A percentile compares a stretch with the other conserved stretches of the same genome.
Evolutionary conservation across 331 rosid species (phyloP).

Genomic region (Dryas integrifolia): DNA sequence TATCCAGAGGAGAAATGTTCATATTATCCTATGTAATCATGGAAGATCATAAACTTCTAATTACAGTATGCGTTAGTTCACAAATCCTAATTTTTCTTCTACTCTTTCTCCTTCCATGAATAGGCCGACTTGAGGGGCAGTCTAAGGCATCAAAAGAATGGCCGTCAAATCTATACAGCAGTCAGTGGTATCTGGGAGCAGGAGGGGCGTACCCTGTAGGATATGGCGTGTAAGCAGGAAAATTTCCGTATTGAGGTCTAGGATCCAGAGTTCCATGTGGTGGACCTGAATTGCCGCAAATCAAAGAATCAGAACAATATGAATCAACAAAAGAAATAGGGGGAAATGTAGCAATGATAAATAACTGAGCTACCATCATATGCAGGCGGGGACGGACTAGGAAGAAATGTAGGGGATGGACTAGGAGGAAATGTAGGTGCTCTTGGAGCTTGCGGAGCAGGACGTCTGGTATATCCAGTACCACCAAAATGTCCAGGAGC

Average conservation of each 20-base stretch:
- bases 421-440: background rate
- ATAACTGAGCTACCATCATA: constrained; percentile 3
- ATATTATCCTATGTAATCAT: background rate
- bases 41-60: background rate
- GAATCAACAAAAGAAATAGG: background rate
- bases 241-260: constrained; percentile 32
- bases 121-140: background rate
- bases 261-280: constrained; percentile 28
- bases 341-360: background rate
- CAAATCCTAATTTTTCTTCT: background rate
- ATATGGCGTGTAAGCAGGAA: constrained; percentile 27
- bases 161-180: constrained; percentile 10
- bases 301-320: background rate
- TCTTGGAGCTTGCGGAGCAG: background rate
- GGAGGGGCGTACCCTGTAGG: constrained; percentile 25
- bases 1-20: background rate
- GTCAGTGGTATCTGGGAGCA: constrained; percentile 25
- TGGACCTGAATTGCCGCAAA: constrained; percentile 33
- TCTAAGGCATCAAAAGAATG: constrained; percentile 2
- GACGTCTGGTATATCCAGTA: background rate
- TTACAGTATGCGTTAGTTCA: constrained; percentile 2
- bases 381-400: constrained; percentile 2
- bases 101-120: background rate
- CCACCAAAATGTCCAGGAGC: background rate
- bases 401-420: background rate